Evolutionary conservation across 441 rosid species (phyloP), one percentile per base, ranked within the genome.

Genomic region (Omphalea diandra): DNA sequence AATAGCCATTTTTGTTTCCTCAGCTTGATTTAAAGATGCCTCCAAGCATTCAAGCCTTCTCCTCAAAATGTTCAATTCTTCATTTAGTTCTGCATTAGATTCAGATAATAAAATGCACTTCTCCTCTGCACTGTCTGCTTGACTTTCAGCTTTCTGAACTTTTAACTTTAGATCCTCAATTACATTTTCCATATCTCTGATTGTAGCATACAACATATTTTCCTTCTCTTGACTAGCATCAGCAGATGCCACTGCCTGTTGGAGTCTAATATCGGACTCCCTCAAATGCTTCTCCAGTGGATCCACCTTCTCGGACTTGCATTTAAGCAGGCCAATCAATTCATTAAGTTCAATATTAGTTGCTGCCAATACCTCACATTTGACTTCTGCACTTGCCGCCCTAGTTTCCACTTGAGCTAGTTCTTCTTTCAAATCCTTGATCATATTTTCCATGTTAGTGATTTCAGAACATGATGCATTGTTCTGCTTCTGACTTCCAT

Each of bases 141-240:
- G 82, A 75, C 71, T 81, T 77, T 88, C 96, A 62, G 94, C 86
- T 78, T 86, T 93, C 10, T 66, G 71, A 74, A 81, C 92, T 83
- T 87, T 90, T 62, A 75, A 79, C 75, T 90, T 90, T 43, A 95
- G 84, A 83, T 85, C 86, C 77, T 88, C 89, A 8, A 95, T 95
- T 75, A 88, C 72, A 74, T 77, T 80, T 69, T 89, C 98, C 99
- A 93, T 95, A 78, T 95, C 98, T 62, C 70, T 64, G 71, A 93
- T 88, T n/a, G 97, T 84, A 68, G 87, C 74, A 72, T 82, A 74
- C 70, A 89, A 76, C 89, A 95, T 81, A 57, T 36, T 80, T 82
- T 88, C 88, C 76, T 88, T 89, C 83, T 95, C 99, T 77, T 87
- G 88, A 73, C 93, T 79, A 66, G 99, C 98, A 80, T 92, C 98